Evolutionary conservation across 2,329 filamentous ascomycete genomes (phyloP), one percentile per base, ranked within the genome.

Genomic region (Pseudovirgaria hyperparasitica): DNA sequence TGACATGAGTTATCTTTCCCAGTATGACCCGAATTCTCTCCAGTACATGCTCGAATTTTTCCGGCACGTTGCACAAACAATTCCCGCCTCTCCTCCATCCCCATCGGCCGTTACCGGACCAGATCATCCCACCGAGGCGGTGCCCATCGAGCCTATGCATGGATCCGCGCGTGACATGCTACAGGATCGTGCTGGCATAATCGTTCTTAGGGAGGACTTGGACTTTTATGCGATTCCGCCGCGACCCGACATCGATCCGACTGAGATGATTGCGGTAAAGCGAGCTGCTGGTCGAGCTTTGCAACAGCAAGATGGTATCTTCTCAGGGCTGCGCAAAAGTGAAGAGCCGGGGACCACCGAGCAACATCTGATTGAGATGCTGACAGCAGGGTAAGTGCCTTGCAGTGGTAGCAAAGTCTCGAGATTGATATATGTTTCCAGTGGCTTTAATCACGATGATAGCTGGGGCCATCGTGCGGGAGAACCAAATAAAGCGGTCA

Each of bases 31-130:
- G 14, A 76, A 77, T 28, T 96, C 87, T 25, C 72, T 98, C 29
- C 85, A 96, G 58, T 98, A 96, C 62, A 98, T 98, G 90, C 72
- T 98, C 38, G 87, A 94, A 46, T 98, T 98, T 59, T 98, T 98
- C 65, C 80, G 90, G 38, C 76, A 77, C 40, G 87, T 98, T 37
- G 90, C 90, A 28, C 85, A 94, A 57, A 90, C 86, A n/a, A 96
- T 98, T 40, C 84, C 82, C 7, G 69, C 72, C 22, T 74, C 82
- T 36, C 62, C 70, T 10, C 65, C 67, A 16, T 82, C 81, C 27
- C 72, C 77, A 16, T 50, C 53, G 18, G 71, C 67, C 11, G 38
- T 41, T 20, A 28, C 29, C 11, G 30, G 29, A 16, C 30, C 42
- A 26, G 50, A 54, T 23, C 48, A 54, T 19, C 37, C 44, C 27